Percentiles rank a stretch among this genome's conserved stretches.
Evolutionary conservation across 2,329 filamentous ascomycete species (phyloP).

Genomic region (Aspergillus fischeri): DNA sequence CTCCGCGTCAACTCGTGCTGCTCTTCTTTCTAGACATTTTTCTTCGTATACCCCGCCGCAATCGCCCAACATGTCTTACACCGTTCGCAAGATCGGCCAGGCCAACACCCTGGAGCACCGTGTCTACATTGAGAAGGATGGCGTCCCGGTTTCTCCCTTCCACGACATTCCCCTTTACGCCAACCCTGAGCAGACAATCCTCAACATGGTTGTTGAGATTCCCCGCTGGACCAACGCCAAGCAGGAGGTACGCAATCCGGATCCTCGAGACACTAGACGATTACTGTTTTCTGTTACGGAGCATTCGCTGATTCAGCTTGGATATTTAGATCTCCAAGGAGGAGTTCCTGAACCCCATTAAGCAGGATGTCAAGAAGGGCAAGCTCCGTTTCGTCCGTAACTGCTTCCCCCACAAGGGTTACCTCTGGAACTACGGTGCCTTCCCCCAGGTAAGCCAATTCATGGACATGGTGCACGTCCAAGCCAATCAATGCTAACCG

Average conservation of each 20-base stretch:
- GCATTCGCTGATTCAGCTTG: conserved; percentile 14
- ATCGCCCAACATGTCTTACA: conserved; percentile 53
- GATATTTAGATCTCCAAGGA: conserved; percentile 89
- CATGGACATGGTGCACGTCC: neutral
- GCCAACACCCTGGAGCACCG: conserved; percentile 95
- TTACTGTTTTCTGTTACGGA: neutral
- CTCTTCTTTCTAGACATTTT: conserved; percentile 47
- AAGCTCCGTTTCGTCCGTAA: conserved; percentile 99
- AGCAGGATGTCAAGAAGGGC: conserved; percentile 99
- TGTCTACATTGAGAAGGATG: conserved; percentile 97
- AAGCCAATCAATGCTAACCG: neutral
- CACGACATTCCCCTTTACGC: conserved; percentile 98
- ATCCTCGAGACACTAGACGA: neutral
- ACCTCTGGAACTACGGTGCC: conserved; percentile 99
- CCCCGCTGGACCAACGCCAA: conserved; percentile 99
- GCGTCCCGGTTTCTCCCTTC: conserved; percentile 87
- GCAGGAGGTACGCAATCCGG: conserved; percentile 71
- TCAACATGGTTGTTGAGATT: conserved; percentile 99
- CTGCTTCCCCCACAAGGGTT: conserved; percentile 99
- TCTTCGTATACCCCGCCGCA: conserved; percentile 30
- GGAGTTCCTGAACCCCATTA: conserved; percentile 96
- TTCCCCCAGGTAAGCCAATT: conserved; percentile 77
- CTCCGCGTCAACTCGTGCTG: conserved; percentile 32
- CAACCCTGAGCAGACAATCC: conserved; percentile 89
- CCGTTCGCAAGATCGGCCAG: conserved; percentile 79